These are phyloP conservation scores for Vachellia pachyceras DNA, from an alignment of 306 rosid species.

Conservation along the genomic window DNA sequence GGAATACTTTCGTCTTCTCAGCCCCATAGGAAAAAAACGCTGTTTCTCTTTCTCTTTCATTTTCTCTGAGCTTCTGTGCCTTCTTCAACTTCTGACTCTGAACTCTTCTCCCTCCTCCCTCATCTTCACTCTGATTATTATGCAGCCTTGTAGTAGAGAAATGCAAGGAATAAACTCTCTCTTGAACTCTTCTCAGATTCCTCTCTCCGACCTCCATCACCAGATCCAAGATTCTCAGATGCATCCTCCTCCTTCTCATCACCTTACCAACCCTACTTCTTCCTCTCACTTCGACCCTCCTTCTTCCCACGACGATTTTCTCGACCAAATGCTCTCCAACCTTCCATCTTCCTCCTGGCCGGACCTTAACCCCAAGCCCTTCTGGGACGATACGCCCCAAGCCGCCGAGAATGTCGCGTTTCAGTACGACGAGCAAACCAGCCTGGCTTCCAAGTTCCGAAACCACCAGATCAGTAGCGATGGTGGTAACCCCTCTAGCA, in stretches of 20 bases:
- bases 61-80: not conserved
- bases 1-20: constrained; percentile 9
- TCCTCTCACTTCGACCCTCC: constrained; percentile 54
- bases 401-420: constrained; percentile 50
- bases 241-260: constrained; percentile 38
- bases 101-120: not conserved
- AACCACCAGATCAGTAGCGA: constrained; percentile 70
- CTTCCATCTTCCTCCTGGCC: constrained; percentile 61
- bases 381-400: constrained; percentile 52
- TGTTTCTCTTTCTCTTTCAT: not conserved
- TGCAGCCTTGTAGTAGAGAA: constrained; percentile 76
- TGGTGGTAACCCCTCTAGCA: constrained; percentile 28
- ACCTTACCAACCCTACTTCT: not conserved
- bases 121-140: constrained; percentile 17
- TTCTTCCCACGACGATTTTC: constrained; percentile 78
- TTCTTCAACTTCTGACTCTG: not conserved
- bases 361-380: constrained; percentile 50
- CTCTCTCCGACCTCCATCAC: constrained; percentile 64
- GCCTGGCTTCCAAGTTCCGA: constrained; percentile 72
- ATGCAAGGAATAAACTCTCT: constrained; percentile 66
- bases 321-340: constrained; percentile 82
- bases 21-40: not conserved
- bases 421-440: constrained; percentile 60
- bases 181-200: constrained; percentile 60
- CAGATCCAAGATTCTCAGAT: constrained; percentile 51